Percentiles rank a stretch among this genome's conserved stretches.
Evolutionary conservation across 139 green algal species (phyloP).

Genomic region (Closterium sp.): DNA sequence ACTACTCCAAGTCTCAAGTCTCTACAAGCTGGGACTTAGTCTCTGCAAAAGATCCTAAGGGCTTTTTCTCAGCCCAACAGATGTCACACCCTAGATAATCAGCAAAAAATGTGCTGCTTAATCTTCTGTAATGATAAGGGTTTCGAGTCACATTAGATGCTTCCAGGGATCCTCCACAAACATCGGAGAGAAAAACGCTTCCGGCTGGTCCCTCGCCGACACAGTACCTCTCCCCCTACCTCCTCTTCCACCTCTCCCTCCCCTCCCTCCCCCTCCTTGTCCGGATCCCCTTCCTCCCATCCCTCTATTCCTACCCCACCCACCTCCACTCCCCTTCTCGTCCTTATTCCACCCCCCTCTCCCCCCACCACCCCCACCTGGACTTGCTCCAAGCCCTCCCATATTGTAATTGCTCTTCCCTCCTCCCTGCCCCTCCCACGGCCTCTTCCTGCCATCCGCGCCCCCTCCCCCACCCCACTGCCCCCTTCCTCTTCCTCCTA

Average conservation of each 20-base stretch:
- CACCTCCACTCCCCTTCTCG: not conserved
- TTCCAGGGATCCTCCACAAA: not conserved
- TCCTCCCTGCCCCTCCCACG: not conserved
- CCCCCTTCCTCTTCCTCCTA: not conserved
- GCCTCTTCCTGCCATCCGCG: not conserved
- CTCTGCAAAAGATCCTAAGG: too few relatives aligned
- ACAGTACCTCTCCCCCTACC: not conserved
- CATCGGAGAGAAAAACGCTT: not conserved
- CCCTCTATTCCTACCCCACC: not conserved
- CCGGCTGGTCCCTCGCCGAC: not conserved
- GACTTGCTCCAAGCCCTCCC: not conserved
- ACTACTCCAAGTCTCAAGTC: too few relatives aligned
- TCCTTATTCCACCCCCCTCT: not conserved
- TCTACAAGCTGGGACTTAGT: too few relatives aligned
- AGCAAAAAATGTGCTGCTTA: too few relatives aligned
- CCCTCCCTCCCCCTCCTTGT: not conserved
- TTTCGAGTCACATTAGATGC: not conserved
- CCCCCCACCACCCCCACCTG: too few relatives aligned
- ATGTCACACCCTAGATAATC: too few relatives aligned
- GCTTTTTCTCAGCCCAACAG: too few relatives aligned
- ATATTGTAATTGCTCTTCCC: not conserved
- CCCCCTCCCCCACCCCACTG: not conserved
- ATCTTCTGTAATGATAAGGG: not conserved
- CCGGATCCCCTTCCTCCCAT: not conserved
- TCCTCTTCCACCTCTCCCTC: not conserved